Evolutionary conservation across 2,329 filamentous ascomycete genomes (phyloP).

Genomic region (Colletotrichum incanum): DNA sequence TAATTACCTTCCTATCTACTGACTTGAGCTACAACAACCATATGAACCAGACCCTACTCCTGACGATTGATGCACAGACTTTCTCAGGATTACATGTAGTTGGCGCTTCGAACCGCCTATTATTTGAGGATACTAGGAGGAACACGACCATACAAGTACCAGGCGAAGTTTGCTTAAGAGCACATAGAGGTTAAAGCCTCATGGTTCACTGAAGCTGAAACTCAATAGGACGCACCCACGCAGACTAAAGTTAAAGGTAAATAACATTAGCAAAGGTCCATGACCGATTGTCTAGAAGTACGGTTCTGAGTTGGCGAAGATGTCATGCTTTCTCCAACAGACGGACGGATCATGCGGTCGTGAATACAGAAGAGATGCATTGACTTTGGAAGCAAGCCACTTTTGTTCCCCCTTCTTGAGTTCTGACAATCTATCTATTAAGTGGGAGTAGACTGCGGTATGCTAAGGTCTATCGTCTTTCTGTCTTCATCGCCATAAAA

Average conservation of each 20-base stretch:
- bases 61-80: neutral
- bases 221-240: neutral
- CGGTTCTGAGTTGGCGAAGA: neutral
- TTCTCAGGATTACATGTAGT: neutral
- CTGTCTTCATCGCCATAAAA: neutral
- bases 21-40: neutral
- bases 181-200: neutral
- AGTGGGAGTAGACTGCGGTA: neutral
- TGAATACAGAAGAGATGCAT: neutral
- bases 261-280: too few species aligned
- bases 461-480: neutral
- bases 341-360: neutral
- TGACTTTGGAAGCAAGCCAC: neutral
- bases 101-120: too few species aligned
- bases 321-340: neutral
- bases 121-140: neutral
- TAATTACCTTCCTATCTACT: neutral
- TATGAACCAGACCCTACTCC: neutral
- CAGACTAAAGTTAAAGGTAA: neutral
- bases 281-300: neutral
- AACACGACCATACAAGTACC: too few species aligned
- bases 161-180: too few species aligned
- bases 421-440: neutral
- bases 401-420: neutral
- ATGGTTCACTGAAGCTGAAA: neutral